Evolutionary conservation across 2,329 filamentous ascomycete species (phyloP).

Genomic region (Coniochaeta ligniaria): DNA sequence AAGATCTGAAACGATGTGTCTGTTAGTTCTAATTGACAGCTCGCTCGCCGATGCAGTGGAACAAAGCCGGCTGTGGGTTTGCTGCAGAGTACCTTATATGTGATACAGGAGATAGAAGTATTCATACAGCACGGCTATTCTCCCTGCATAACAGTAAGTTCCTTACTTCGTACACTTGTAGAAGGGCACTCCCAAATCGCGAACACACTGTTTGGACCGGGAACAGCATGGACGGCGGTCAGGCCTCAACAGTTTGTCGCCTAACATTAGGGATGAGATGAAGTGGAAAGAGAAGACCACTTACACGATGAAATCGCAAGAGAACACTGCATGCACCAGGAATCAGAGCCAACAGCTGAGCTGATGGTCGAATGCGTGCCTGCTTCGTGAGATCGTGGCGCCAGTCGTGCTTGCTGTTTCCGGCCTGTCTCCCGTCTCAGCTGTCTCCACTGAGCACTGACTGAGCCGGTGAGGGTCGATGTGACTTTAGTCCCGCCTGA

Average conservation of each 20-base stretch:
- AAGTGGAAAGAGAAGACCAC: too few species aligned
- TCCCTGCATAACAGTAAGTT: too few species aligned
- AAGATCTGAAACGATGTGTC: background rate
- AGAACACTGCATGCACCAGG: background rate
- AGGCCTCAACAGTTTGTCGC: too few species aligned
- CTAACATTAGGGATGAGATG: too few species aligned
- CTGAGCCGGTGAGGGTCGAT: background rate
- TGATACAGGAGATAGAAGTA: background rate
- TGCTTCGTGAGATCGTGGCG: background rate
- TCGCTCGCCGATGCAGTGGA: background rate
- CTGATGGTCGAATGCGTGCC: background rate
- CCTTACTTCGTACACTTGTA: too few species aligned
- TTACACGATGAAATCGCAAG: too few species aligned
- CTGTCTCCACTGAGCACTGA: background rate
- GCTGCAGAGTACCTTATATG: background rate
- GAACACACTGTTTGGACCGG: too few species aligned
- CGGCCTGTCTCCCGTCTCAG: background rate
- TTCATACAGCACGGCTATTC: background rate
- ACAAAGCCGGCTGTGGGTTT: background rate
- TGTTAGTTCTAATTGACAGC: background rate
- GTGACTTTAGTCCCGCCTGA: background rate
- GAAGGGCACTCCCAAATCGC: too few species aligned
- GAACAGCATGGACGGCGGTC: too few species aligned
- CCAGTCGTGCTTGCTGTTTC: background rate
- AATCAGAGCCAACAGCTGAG: background rate